Evolutionary conservation across 805 yeast species (phyloP), one percentile per base, ranked within the genome.

Genomic region (Helenozyma rhizophorensis): DNA sequence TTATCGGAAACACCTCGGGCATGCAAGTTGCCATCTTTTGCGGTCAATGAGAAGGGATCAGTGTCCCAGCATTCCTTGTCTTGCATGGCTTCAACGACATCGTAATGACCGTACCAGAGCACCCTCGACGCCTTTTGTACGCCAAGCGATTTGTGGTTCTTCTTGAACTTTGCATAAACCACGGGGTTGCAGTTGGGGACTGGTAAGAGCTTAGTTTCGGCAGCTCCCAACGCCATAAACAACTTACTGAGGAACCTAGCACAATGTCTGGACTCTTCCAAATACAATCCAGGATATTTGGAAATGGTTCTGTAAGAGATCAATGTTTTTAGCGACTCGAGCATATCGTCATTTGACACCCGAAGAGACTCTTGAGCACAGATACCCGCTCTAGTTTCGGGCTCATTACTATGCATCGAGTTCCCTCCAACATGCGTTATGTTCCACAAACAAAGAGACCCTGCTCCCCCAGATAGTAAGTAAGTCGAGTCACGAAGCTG

Each of bases 1-100:
- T 90, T 93, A 53, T 90, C 98, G 28, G 93, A 78, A 0, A 83
- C 93, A 36, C 98, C 98, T 53, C 98, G 72, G 2, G 90, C 97
- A 48, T 84, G 83, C 38, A 90, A 52, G 48, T 81, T 87, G 0
- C 97, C 97, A 53, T 90, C 82, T 38, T 73, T 70, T 3, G 95
- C 83, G 0, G 83, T 73, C 53, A 93, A 56, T 14, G 62, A 59
- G 53, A 83, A 93, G 0, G 97, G 97, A 41, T 82, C 80, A 0
- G 93, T 74, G 7, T 65, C 54, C 97, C 97, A 90, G 23, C 35
- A 45, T 19, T 67, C 67, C 5, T 66, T 68, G 14, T 65, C 60
- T 31, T 70, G 70, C 21, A 75, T 74, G 0, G 94, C 94, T 37
- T 83, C 84, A 25, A 90, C 87, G 17, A 90, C 96, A 59, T 90